Base-by-base conservation (phyloP, 306 rosid species). In the Sphenostylis stenocarpa region DNA sequence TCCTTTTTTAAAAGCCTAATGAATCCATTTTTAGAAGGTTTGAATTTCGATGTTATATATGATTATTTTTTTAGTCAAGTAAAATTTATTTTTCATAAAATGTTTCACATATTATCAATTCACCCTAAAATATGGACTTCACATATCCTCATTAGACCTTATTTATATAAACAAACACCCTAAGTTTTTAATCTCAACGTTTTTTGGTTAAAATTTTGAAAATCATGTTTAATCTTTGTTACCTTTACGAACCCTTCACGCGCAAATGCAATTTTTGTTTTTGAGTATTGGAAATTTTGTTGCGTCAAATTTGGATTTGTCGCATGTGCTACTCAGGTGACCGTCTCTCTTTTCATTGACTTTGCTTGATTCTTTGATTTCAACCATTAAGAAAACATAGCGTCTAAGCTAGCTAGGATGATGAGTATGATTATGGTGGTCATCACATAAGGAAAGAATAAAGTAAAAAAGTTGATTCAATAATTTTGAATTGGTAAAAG, bases 281-380 rank as follows among this genome's bases (percentile, higher is more conserved):
- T 17, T 0, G 24, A n/a, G 7, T 26, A 24, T 41, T 15, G 12
- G 52, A 71, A 10, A n/a, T 45, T 44, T 62, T 76, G 21, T 43
- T 16, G 38, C 34, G 13, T 57, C 4, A 29, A 64, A 19, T 19
- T 36, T 20, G 64, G 61, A 36, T 14, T 67, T 67, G 73, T 11
- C 77, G 55, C 83, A 39, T 80, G 80, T 34, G 85, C 53, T 72
- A 62, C 82, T 77, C 74, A 48, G 62, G 82, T 65, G 76, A 91
- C 73, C 76, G 76, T 72, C 90, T 72, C 82, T 86, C 88, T 84
- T 91, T 79, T 82, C 91, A 82, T 91, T 88, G 89, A 90, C 88
- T 87, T 90, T 31, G 58, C 26, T 67, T 12, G 75, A 69, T 82
- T 60, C 45, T 63, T 49, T 56, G 81, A 72, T 89, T 85, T 88